Conservation (phyloP, 768 basidiomycete species). For the Amanita rubescens region DNA sequence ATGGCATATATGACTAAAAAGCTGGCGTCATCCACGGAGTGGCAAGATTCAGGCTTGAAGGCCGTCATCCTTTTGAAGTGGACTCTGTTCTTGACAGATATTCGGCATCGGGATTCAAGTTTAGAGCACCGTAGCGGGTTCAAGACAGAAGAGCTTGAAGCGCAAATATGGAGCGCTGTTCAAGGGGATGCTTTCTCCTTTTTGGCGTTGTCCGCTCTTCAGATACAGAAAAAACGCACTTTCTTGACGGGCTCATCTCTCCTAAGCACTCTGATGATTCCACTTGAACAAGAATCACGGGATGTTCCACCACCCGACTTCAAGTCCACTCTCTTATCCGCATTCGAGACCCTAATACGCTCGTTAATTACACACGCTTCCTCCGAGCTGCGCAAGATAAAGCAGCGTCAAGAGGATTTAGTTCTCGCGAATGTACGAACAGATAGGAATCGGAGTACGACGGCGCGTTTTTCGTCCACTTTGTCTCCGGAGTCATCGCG, state of each 20-base stretch:
- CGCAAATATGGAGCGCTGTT: constrained; percentile 75
- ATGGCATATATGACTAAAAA: constrained; percentile 55
- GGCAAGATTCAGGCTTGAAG: constrained; percentile 68
- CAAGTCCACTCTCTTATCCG: constrained; percentile 45
- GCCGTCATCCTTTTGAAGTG: constrained; percentile 76
- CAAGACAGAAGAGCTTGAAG: constrained; percentile 74
- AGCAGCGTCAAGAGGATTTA: constrained; percentile 84
- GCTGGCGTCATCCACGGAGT: constrained; percentile 42
- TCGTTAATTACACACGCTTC: constrained; percentile 70
- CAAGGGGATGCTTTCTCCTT: constrained; percentile 78
- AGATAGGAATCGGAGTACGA: constrained; percentile 50
- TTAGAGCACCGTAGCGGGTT: constrained; percentile 61
- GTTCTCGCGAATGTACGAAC: constrained; percentile 60
- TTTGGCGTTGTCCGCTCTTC: constrained; percentile 51
- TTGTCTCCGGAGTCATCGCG: constrained; percentile 34
- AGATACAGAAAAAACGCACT: constrained; percentile 41
- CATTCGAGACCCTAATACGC: constrained; percentile 66
- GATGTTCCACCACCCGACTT: constrained; percentile 44
- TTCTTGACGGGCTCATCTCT: constrained; percentile 28
- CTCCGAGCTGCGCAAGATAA: constrained; percentile 78
- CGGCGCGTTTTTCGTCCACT: constrained; percentile 36
- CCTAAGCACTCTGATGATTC: constrained; percentile 24
- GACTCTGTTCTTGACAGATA: constrained; percentile 78
- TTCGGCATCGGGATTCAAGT: constrained; percentile 57
- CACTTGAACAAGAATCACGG: constrained; percentile 37